Conservation (phyloP, 441 rosid genomes). For the Rhodomyrtus psidioides region DNA sequence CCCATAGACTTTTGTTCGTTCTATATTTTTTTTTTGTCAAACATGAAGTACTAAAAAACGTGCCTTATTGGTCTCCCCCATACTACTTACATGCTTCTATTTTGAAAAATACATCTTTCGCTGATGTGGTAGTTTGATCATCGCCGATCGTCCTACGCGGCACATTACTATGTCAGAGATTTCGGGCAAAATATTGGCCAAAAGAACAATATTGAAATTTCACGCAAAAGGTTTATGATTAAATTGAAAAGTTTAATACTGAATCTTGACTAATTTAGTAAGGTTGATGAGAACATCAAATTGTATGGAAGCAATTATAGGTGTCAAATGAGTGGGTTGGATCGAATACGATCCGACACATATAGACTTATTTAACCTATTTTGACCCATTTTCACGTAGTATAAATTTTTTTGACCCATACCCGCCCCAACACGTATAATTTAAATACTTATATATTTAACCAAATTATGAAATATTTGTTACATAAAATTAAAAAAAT, state of each 20-base stretch:
- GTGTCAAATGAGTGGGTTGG: no score
- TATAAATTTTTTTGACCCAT: no score
- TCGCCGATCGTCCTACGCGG: fast-evolving
- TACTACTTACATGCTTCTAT: background rate
- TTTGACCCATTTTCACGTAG: no score
- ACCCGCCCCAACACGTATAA: no score
- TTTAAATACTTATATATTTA: no score
- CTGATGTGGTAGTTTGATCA: fast-evolving
- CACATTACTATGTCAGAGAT: fast-evolving
- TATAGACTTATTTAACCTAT: no score
- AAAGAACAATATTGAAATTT: background rate
- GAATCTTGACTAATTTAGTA: no score
- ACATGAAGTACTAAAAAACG: background rate
- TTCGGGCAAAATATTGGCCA: fast-evolving
- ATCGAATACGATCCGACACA: no score
- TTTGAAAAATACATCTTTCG: background rate
- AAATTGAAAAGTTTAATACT: no score
- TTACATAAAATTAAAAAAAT: no score
- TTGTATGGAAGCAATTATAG: no score
- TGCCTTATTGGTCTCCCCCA: background rate
- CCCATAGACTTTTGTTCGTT: background rate
- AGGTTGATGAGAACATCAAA: background rate
- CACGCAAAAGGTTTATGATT: background rate
- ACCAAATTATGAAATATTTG: no score
- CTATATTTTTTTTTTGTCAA: background rate